A percentile compares a stretch with the other conserved stretches of the same genome.
Conservation (phyloP, 805 yeast genomes). For the Scheffersomyces coipomensis region DNA sequence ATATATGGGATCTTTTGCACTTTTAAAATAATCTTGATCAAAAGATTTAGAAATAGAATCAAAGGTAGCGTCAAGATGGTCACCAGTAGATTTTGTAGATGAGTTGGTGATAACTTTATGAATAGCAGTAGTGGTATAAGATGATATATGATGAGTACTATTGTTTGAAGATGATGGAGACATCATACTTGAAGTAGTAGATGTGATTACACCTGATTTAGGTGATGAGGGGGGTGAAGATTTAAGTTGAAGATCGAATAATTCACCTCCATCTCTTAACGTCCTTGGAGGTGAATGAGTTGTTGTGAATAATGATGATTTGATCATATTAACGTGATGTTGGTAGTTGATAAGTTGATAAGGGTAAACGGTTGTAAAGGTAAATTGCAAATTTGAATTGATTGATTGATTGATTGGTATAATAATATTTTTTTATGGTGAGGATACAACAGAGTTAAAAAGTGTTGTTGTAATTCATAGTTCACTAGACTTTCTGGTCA, state of each 20-base stretch:
- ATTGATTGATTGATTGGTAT: too few relatives aligned
- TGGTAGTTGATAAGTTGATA: too few relatives aligned
- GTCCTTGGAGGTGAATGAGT: not conserved
- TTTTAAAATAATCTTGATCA: constrained; percentile 19
- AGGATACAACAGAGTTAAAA: too few relatives aligned
- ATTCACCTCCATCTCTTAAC: too few relatives aligned
- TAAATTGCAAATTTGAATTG: too few relatives aligned
- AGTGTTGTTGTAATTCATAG: too few relatives aligned
- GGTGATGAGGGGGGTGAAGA: not conserved
- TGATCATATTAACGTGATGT: not conserved
- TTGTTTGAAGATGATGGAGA: not conserved
- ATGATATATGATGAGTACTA: not conserved
- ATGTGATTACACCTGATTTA: not conserved
- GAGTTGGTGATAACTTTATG: not conserved
- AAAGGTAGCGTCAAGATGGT: not conserved
- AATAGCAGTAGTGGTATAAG: too few relatives aligned
- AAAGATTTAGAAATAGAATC: not conserved
- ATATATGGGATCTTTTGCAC: constrained; percentile 29
- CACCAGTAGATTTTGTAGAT: too few relatives aligned
- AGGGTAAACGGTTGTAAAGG: too few relatives aligned
- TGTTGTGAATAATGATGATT: not conserved
- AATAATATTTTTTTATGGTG: too few relatives aligned
- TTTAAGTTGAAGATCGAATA: too few relatives aligned
- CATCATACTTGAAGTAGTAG: not conserved
- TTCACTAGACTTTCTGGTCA: too few relatives aligned